A percentile compares a stretch with the other conserved stretches of the same genome.
These are phyloP conservation scores for Gossypium schwendimanii DNA, from an alignment of 441 rosid species.

Conservation along the genomic window DNA sequence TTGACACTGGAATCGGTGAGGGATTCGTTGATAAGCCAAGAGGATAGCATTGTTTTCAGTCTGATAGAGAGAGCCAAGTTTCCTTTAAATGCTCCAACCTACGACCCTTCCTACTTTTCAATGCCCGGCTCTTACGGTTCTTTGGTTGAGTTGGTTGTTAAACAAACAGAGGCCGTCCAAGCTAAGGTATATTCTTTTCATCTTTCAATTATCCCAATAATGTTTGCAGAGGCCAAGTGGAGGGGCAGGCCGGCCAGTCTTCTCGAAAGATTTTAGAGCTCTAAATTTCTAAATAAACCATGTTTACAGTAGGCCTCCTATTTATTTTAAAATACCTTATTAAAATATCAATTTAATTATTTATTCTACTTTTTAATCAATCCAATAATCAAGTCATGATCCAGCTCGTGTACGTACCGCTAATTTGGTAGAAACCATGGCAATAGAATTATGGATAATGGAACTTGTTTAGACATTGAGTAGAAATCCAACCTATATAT, in stretches of 20 bases:
- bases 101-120: constrained; percentile 26
- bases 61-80: constrained; percentile 68
- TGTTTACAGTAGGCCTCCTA: no score
- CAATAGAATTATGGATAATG: background rate
- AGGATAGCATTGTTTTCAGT: constrained; percentile 64
- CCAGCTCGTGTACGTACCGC: background rate
- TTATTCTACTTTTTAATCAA: no score
- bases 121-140: constrained; percentile 43
- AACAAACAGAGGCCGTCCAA: constrained; percentile 51
- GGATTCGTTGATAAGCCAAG: constrained; percentile 64
- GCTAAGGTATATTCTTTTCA: constrained; percentile 39
- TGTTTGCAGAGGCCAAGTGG: no score
- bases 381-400: no score
- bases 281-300: no score
- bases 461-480: background rate
- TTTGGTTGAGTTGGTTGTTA: constrained; percentile 41
- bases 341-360: no score
- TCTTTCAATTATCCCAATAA: background rate
- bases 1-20: constrained; percentile 52
- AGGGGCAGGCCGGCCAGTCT: no score
- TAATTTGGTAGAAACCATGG: background rate
- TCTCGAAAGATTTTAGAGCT: no score
- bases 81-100: constrained; percentile 42
- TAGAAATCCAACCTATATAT: background rate
- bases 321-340: no score